Base-by-base conservation (phyloP, 1,284 basidiomycete genomes). In the Cutaneotrichosporon daszewskae region DNA sequence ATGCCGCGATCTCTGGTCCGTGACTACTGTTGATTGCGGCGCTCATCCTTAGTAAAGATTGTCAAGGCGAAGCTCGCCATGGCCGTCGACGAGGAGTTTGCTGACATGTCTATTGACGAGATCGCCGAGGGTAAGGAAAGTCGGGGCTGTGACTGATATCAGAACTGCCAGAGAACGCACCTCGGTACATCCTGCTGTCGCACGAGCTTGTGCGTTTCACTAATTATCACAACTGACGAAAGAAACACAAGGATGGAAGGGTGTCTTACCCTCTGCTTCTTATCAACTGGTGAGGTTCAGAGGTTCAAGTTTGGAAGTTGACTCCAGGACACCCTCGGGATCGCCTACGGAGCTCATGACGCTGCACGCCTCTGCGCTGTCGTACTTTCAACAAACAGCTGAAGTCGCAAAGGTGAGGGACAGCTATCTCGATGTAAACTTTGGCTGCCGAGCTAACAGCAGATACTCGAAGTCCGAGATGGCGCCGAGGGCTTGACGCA, bases 131-230 rank as follows among this genome's bases (percentile, higher is more conserved):
- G 87, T 87, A 24, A 45, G 60, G 50, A 12, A 11, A 4, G 11
- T 8, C 5, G 11, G n/a, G 27, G 9, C 13, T 5, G 12, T 26
- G 13, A 12, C 45, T 47, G 39, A 36, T 23, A 16, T 16, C 9
- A 92, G 92, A 94, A 62, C 76, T 96, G 6, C 91, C 91, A 0
- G 88, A 88, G 70, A 87, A 86, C 67, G 79, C 84, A 5, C 91
- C 91, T 10, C 79, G 91, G 56, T 95, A 89, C 65, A 80, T 95
- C 35, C 68, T 96, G 17, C 73, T 86, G 23, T 87, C 87, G 13
- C 87, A 92, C 60, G 84, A 87, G 60, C 77, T 91, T 18, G 71
- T 72, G 27, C 25, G 67, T 52, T 25, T 9, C 13, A 14, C 17
- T 39, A 1, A 18, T 12, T 10, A 12, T 12, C 4, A 7, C 17